A percentile compares a stretch with the other conserved stretches of the same genome.
These are phyloP conservation scores for Sporormia fimetaria DNA, from an alignment of 495 filamentous ascomycete species.

Conservation along the genomic window DNA sequence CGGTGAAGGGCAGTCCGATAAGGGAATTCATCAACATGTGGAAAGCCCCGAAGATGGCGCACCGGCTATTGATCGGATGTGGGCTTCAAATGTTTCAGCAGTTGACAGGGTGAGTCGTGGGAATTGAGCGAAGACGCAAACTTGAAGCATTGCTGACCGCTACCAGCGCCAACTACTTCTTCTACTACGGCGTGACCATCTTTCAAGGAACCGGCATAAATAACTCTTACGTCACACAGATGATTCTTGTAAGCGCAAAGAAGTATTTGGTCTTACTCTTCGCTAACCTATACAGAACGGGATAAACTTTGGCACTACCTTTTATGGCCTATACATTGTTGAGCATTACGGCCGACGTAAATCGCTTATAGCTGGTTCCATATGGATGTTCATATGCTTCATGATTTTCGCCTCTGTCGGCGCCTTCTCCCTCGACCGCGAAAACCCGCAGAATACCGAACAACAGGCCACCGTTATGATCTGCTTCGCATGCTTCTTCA, in stretches of 20 bases:
- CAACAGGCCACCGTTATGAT: constrained; percentile 17
- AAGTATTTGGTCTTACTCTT: no score
- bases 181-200: constrained; percentile 36
- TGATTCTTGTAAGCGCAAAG: constrained; percentile 28
- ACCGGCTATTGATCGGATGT: constrained; percentile 22
- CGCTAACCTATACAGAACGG: constrained; percentile 12
- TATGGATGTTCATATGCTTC: constrained; percentile 35
- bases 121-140: background rate
- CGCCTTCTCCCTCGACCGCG: constrained; percentile 28
- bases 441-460: constrained; percentile 1
- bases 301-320: constrained; percentile 33
- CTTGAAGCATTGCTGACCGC: constrained; percentile 33
- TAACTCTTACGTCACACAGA: constrained; percentile 29
- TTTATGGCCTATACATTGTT: constrained; percentile 32
- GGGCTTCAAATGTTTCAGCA: constrained; percentile 25
- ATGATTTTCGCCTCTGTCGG: constrained; percentile 33
- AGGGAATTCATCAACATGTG: constrained; percentile 23
- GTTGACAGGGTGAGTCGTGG: constrained; percentile 34
- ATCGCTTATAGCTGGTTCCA: constrained; percentile 28
- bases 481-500: constrained; percentile 21
- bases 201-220: constrained; percentile 27
- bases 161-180: constrained; percentile 42
- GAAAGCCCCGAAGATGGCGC: constrained; percentile 23
- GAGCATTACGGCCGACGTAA: constrained; percentile 31
- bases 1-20: constrained; percentile 10